Percentiles rank a stretch among this genome's conserved stretches.
phyloP scores from a whole-genome alignment of 768 basidiomycete genomes.

The Leucogyrophana mollusca region DNA sequence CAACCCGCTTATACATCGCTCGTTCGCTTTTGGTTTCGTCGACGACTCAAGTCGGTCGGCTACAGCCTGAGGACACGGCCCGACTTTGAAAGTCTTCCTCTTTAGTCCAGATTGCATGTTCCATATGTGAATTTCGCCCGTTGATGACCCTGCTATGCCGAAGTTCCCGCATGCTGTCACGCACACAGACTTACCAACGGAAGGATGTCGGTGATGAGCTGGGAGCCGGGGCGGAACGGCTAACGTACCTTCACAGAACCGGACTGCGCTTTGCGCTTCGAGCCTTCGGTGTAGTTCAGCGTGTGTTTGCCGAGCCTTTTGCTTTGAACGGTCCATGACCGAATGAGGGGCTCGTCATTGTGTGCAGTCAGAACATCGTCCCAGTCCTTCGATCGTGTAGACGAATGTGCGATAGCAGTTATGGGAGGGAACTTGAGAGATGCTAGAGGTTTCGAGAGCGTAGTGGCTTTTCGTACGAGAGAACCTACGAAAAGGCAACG shows the following conservation, averaged over 20 bases:
- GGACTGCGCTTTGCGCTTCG: constrained; percentile 44
- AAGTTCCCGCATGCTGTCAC: constrained; percentile 97
- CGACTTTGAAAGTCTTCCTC: constrained; percentile 74
- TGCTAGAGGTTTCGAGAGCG: constrained; percentile 73
- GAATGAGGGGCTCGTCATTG: constrained; percentile 73
- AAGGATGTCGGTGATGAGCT: neutral
- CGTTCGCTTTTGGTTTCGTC: constrained; percentile 39
- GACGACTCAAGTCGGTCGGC: constrained; percentile 40
- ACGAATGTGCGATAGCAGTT: constrained; percentile 74
- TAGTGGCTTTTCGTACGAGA: constrained; percentile 75
- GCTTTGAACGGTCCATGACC: constrained; percentile 85
- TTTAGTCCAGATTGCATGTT: constrained; percentile 95
- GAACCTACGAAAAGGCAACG: constrained; percentile 54
- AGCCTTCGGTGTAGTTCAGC: constrained; percentile 54
- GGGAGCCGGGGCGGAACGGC: constrained; percentile 4
- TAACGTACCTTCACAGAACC: constrained; percentile 71
- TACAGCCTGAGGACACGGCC: constrained; percentile 57
- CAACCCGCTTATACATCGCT: constrained; percentile 74
- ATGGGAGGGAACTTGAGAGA: constrained; percentile 85
- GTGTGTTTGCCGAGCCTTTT: constrained; percentile 80
- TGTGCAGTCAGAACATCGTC: constrained; percentile 95
- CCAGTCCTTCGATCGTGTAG: constrained; percentile 89
- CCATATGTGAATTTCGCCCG: constrained; percentile 84
- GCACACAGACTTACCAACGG: constrained; percentile 61
- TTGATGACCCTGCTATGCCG: constrained; percentile 80